These are phyloP conservation scores for Murraya koenigii DNA, from an alignment of 345 rosid species.

Conservation along the genomic window DNA sequence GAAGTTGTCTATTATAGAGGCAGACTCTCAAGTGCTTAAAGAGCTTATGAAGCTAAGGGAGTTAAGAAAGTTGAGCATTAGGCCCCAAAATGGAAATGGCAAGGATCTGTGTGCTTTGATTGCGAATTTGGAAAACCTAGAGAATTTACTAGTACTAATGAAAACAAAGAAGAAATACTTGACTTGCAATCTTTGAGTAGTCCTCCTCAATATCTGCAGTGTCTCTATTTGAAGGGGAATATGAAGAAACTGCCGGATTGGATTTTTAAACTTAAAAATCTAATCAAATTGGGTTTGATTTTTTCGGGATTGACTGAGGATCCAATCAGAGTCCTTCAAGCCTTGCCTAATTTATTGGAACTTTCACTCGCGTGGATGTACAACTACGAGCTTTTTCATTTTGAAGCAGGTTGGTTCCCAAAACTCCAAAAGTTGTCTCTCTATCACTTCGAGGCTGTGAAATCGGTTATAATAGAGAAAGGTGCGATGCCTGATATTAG, in stretches of 20 bases:
- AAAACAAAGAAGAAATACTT: no score
- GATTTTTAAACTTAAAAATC: background rate
- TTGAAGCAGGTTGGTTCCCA: background rate
- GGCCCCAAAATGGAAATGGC: no score
- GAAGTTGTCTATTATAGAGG: no score
- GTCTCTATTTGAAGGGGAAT: background rate
- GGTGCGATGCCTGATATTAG: background rate
- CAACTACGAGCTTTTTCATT: no score
- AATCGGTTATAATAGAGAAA: background rate
- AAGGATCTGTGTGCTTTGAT: no score
- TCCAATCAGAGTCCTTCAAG: background rate
- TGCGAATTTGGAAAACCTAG: no score
- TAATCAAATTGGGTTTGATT: background rate
- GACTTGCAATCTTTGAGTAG: background rate
- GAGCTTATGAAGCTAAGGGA: no score
- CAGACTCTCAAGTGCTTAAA: no score
- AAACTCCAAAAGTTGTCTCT: background rate
- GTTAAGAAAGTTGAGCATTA: no score
- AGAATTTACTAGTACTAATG: no score
- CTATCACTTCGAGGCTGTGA: background rate
- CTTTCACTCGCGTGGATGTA: background rate
- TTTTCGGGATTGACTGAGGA: background rate
- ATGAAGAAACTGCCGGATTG: background rate
- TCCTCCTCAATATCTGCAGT: background rate
- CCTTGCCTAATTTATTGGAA: constrained; percentile 8